These are phyloP conservation scores for Gaillardinia entomophila DNA, from an alignment of 805 yeast species.

Conservation along the genomic window DNA sequence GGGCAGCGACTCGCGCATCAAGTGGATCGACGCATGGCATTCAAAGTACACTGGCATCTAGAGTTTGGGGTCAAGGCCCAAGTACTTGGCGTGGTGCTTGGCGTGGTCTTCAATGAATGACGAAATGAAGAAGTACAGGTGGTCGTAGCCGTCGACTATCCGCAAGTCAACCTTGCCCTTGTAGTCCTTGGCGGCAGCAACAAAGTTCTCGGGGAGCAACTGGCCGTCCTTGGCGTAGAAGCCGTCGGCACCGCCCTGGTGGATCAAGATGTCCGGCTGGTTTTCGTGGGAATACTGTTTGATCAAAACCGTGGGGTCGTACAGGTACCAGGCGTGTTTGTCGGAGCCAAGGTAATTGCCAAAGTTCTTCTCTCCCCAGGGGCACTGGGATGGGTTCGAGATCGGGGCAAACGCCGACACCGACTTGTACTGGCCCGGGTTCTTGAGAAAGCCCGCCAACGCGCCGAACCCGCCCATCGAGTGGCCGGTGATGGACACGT, in stretches of 20 bases:
- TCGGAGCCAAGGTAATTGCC: slow-evolving; percentile 67
- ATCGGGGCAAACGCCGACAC: slow-evolving; percentile 92
- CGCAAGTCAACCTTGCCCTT: slow-evolving; percentile 55
- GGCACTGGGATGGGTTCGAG: slow-evolving; percentile 65
- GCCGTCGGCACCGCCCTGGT: slow-evolving; percentile 75
- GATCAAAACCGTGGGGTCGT: slow-evolving; percentile 82
- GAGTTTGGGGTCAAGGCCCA: slow-evolving; percentile 21
- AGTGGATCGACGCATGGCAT: slow-evolving; percentile 55
- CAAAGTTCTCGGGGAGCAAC: slow-evolving; percentile 70
- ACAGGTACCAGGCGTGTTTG: slow-evolving; percentile 57
- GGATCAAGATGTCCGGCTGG: slow-evolving; percentile 64
- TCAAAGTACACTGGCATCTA: slow-evolving; percentile 23
- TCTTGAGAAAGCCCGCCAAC: slow-evolving; percentile 54
- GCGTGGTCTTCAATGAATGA: slow-evolving; percentile 80
- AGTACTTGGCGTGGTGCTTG: slow-evolving; percentile 73
- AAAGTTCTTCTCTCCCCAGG: slow-evolving; percentile 89
- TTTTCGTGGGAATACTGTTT: slow-evolving; percentile 43
- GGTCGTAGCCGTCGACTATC: slow-evolving; percentile 81
- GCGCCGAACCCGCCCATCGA: slow-evolving; percentile 99
- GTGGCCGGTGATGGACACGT: slow-evolving; percentile 83
- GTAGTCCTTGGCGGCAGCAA: slow-evolving; percentile 55
- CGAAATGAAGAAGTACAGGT: slow-evolving; percentile 81
- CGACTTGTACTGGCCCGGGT: slow-evolving; percentile 68
- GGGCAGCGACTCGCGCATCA: slow-evolving; percentile 45
- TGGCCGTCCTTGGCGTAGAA: slow-evolving; percentile 58